Evolutionary conservation across 345 rosid species (phyloP).

Genomic region (Bruguiera sexangula): DNA sequence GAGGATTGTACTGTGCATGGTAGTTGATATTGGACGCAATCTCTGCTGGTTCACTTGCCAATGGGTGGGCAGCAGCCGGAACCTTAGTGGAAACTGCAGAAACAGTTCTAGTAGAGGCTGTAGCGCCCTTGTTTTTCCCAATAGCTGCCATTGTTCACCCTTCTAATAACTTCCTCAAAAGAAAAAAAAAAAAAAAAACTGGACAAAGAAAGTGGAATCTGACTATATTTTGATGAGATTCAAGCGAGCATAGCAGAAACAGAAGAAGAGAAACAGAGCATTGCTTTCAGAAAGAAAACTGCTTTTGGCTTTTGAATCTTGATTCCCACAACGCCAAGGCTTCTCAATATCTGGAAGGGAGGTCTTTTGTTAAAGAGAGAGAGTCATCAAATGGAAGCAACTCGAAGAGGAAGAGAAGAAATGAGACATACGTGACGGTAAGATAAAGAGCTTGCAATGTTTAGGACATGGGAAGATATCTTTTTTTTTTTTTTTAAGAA

Average conservation of each 20-base stretch:
- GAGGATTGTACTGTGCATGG: constrained; percentile 78
- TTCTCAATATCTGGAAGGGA: too few relatives aligned
- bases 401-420: neutral
- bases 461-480: too few relatives aligned
- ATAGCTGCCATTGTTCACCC: constrained; percentile 30
- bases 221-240: too few relatives aligned
- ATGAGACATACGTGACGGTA: neutral
- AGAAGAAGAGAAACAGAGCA: too few relatives aligned
- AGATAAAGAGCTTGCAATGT: neutral
- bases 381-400: neutral
- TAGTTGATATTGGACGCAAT: constrained; percentile 78
- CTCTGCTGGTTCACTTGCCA: constrained; percentile 48
- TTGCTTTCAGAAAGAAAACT: too few relatives aligned
- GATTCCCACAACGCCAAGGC: too few relatives aligned
- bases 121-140: constrained; percentile 30
- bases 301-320: too few relatives aligned
- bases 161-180: constrained; percentile 7
- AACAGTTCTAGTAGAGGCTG: constrained; percentile 8
- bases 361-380: neutral
- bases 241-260: too few relatives aligned
- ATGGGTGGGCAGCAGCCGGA: constrained; percentile 59
- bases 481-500: neutral
- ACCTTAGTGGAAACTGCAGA: constrained; percentile 34
- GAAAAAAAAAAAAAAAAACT: neutral
- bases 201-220: too few relatives aligned